A percentile compares a stretch with the other conserved stretches of the same genome.
Evolutionary conservation across 1,139 yeast species (phyloP).

Genomic region (Sugiyamaella novakii): DNA sequence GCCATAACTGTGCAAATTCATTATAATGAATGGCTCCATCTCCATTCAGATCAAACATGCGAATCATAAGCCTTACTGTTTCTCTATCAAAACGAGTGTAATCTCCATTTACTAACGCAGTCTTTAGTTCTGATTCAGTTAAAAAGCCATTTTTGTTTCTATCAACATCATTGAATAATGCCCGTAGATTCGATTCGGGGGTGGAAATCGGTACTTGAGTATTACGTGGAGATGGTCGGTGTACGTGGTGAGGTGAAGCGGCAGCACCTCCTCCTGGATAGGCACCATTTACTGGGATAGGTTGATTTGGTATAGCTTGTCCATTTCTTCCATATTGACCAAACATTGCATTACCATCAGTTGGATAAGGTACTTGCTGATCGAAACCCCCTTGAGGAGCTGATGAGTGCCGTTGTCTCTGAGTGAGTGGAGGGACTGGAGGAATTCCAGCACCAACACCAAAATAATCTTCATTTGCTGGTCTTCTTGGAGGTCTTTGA

Average conservation of each 20-base stretch:
- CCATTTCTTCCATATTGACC: conserved; percentile 11
- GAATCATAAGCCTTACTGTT: conserved; percentile 66
- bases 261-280: conserved; percentile 14
- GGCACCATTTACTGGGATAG: conserved; percentile 1
- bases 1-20: conserved; percentile 73
- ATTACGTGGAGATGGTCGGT: conserved; percentile 17
- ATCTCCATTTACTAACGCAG: conserved; percentile 62
- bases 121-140: conserved; percentile 60
- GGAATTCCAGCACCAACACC: conserved; percentile 7
- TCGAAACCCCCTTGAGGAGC: conserved; percentile 7
- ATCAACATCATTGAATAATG: conserved; percentile 37
- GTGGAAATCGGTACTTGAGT: conserved; percentile 19
- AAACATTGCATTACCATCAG: conserved; percentile 15
- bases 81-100: conserved; percentile 64
- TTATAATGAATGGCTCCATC: conserved; percentile 57
- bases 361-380: conserved; percentile 21
- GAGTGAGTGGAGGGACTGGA: conserved; percentile 18
- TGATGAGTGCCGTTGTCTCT: conserved; percentile 7
- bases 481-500: conserved; percentile 17
- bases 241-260: conserved; percentile 20
- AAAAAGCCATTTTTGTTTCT: conserved; percentile 52
- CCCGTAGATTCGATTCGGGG: conserved; percentile 33
- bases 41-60: conserved; percentile 58
- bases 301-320: conserved; percentile 5
- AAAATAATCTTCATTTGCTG: conserved; percentile 16